phyloP scores from a whole-genome alignment of 1,284 basidiomycete genomes.

The Boletellus sp. region DNA sequence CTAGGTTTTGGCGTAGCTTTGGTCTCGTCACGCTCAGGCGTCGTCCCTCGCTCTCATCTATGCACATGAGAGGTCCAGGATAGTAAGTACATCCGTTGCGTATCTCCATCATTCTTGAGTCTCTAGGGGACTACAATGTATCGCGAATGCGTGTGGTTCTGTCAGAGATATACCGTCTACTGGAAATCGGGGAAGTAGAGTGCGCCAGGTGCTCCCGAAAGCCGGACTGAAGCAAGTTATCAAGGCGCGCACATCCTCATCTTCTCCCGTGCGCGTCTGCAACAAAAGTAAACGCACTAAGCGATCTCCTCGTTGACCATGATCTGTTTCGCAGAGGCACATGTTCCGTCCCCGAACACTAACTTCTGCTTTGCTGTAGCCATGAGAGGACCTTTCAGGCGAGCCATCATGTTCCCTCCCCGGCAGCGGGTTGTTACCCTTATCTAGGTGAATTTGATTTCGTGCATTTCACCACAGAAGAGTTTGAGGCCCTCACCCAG shows the following conservation, averaged over 20 bases:
- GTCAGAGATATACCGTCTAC: too few species aligned
- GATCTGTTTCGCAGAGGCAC: slow-evolving; percentile 2
- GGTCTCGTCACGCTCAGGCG: too few species aligned
- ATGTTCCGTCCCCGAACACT: neutral
- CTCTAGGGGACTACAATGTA: too few species aligned
- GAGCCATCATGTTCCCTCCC: neutral
- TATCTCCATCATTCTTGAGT: too few species aligned
- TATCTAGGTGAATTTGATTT: slow-evolving; percentile 3
- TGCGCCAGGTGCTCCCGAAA: too few species aligned
- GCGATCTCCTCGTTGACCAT: neutral
- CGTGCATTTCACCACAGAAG: neutral
- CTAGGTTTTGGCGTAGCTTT: too few species aligned
- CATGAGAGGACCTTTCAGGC: neutral
- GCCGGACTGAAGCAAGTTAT: too few species aligned
- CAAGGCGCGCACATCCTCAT: neutral
- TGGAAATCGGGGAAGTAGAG: too few species aligned
- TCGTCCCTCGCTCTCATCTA: too few species aligned
- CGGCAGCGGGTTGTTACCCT: neutral
- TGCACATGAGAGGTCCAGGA: too few species aligned
- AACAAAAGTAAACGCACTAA: neutral
- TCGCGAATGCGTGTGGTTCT: too few species aligned
- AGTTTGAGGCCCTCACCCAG: neutral
- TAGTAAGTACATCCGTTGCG: too few species aligned
- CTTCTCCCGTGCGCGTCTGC: neutral
- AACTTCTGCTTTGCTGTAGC: neutral